A percentile compares a stretch with the other conserved stretches of the same genome.
These are phyloP conservation scores for Pseudogymnoascus sp. DNA, from an alignment of 2,329 filamentous ascomycete genomes.

Conservation along the genomic window DNA sequence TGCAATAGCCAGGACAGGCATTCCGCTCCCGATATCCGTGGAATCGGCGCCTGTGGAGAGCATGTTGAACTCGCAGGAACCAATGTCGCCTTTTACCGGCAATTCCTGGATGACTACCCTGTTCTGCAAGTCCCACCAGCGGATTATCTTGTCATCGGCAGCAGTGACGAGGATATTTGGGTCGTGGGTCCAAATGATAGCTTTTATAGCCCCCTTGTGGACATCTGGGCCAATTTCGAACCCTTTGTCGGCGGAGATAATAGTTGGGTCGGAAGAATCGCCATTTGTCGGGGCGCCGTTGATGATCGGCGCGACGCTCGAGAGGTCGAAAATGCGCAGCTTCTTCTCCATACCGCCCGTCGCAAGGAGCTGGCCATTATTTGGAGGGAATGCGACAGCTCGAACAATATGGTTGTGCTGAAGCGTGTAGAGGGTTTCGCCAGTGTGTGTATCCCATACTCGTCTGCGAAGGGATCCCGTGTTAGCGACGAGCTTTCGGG, in stretches of 20 bases:
- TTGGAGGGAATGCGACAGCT: constrained; percentile 79
- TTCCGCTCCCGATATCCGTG: constrained; percentile 57
- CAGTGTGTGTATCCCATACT: constrained; percentile 94
- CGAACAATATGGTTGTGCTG: constrained; percentile 94
- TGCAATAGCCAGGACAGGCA: constrained; percentile 74
- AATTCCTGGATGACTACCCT: constrained; percentile 69
- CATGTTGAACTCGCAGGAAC: constrained; percentile 77
- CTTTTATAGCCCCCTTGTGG: constrained; percentile 86
- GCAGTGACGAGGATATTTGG: constrained; percentile 86
- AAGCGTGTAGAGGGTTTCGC: constrained; percentile 78
- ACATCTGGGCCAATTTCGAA: constrained; percentile 83
- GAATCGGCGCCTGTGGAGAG: constrained; percentile 53
- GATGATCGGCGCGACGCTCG: constrained; percentile 43
- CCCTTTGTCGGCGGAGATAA: constrained; percentile 52
- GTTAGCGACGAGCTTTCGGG: constrained; percentile 3
- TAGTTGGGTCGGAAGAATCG: constrained; percentile 32
- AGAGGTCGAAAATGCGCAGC: constrained; percentile 84
- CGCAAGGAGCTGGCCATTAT: constrained; percentile 74
- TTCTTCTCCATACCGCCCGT: constrained; percentile 97
- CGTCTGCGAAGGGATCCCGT: constrained; percentile 52
- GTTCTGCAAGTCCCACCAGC: constrained; percentile 87
- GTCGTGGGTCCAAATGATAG: constrained; percentile 87
- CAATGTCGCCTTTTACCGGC: constrained; percentile 74
- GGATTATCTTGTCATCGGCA: constrained; percentile 79
- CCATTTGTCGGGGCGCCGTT: constrained; percentile 26